These are phyloP conservation scores for Penicillium expansum DNA, from an alignment of 2,329 filamentous ascomycete species.

Conservation along the genomic window DNA sequence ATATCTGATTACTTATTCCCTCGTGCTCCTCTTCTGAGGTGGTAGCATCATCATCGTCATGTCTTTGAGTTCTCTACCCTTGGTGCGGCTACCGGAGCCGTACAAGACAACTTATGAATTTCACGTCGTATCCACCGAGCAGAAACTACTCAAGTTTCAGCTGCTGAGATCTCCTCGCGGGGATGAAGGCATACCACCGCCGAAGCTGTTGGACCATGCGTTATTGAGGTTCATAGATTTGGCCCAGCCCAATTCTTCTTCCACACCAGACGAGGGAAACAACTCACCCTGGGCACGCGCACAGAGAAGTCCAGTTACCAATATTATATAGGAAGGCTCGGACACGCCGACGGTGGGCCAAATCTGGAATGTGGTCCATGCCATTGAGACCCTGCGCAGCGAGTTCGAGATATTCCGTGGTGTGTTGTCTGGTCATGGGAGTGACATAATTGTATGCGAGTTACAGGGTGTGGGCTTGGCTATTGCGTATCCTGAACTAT, in stretches of 20 bases:
- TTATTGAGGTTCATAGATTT: slow-evolving; percentile 33
- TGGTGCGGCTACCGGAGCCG: slow-evolving; percentile 20
- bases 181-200: slow-evolving; percentile 16
- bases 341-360: slow-evolving; percentile 35
- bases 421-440: slow-evolving; percentile 29
- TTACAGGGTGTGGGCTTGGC: slow-evolving; percentile 43
- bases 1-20: slow-evolving; percentile 2
- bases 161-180: slow-evolving; percentile 21
- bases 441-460: slow-evolving; percentile 28
- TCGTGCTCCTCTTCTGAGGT: not conserved
- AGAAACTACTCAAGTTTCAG: slow-evolving; percentile 15
- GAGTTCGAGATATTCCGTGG: slow-evolving; percentile 37
- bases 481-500: slow-evolving; percentile 42
- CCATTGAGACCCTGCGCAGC: slow-evolving; percentile 33
- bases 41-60: not conserved
- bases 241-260: slow-evolving; percentile 17
- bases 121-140: slow-evolving; percentile 16
- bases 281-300: slow-evolving; percentile 42
- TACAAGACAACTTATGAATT: slow-evolving; percentile 20
- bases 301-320: slow-evolving; percentile 30
- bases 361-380: slow-evolving; percentile 42
- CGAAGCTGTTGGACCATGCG: slow-evolving; percentile 30
- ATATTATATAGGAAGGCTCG: slow-evolving; percentile 33
- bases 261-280: slow-evolving; percentile 27
- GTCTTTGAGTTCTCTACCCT: not conserved